phyloP scores from a whole-genome alignment of 2,329 filamentous ascomycete species.

The Sporothrix mexicana region DNA sequence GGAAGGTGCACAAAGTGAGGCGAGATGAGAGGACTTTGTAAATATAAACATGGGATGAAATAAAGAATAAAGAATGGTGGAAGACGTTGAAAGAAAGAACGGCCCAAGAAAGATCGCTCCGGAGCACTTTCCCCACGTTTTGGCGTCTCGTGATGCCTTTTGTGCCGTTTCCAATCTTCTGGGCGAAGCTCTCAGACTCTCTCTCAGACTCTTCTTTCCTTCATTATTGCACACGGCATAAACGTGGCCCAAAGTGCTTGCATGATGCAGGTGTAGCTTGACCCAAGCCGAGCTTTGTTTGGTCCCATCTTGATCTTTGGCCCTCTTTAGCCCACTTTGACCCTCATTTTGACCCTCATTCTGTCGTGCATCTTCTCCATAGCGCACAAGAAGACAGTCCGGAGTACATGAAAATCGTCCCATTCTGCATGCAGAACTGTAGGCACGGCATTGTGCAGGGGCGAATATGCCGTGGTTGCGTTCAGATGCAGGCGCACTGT shows the following conservation, averaged over 20 bases:
- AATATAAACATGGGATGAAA: too few relatives aligned
- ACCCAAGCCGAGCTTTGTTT: background rate
- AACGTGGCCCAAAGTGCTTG: background rate
- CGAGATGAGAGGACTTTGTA: background rate
- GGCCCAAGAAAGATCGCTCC: too few relatives aligned
- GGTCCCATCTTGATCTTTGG: background rate
- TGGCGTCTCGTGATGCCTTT: too few relatives aligned
- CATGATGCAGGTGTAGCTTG: constrained; percentile 11
- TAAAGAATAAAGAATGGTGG: too few relatives aligned
- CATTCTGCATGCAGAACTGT: background rate
- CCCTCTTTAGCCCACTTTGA: too few relatives aligned
- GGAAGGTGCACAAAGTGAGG: background rate
- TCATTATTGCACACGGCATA: background rate
- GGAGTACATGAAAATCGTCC: background rate
- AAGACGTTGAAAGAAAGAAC: too few relatives aligned
- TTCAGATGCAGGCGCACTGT: constrained; percentile 8
- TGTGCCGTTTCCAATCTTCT: too few relatives aligned
- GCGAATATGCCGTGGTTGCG: background rate
- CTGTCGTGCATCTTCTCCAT: too few relatives aligned
- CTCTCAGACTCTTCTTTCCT: too few relatives aligned
- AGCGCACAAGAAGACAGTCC: too few relatives aligned
- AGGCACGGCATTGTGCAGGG: constrained; percentile 25
- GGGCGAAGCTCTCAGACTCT: background rate
- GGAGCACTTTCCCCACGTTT: too few relatives aligned
- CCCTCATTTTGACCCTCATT: too few relatives aligned